phyloP scores from a whole-genome alignment of 2,329 filamentous ascomycete species.

The Aschersonia sp. region DNA sequence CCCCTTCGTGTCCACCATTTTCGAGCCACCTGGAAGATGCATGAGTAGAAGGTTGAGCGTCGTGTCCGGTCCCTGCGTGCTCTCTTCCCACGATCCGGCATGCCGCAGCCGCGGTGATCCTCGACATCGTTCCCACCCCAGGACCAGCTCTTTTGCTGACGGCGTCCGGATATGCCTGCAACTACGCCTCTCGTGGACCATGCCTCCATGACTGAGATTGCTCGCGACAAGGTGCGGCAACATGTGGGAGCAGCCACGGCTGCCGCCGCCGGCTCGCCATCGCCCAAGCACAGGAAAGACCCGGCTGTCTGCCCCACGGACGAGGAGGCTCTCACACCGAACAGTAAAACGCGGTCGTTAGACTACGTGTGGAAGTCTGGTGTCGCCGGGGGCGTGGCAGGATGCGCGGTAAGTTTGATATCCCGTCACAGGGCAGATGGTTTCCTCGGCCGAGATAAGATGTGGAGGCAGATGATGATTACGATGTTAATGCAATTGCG shows the following conservation, averaged over 20 bases:
- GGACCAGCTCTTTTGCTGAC: constrained; percentile 1
- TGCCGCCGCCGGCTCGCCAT: constrained; percentile 4
- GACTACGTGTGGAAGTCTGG: constrained; percentile 78
- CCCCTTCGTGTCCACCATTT: neutral
- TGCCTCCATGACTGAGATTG: constrained; percentile 42
- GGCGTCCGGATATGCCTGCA: constrained; percentile 33
- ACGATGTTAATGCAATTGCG: no score
- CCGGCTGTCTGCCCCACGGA: constrained; percentile 33
- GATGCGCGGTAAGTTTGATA: constrained; percentile 60
- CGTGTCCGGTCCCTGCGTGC: neutral
- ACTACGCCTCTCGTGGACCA: constrained; percentile 39
- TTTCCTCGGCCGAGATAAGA: neutral
- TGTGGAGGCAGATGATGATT: neutral
- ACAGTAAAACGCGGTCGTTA: constrained; percentile 46
- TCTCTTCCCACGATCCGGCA: neutral
- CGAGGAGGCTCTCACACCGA: constrained; percentile 28
- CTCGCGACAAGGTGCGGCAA: constrained; percentile 18
- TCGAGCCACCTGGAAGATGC: no score
- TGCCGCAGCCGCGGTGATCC: constrained; percentile 8
- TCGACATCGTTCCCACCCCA: constrained; percentile 4
- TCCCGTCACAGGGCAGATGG: neutral
- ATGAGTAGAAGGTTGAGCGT: no score
- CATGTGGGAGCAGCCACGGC: constrained; percentile 9
- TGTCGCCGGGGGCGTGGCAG: constrained; percentile 77
- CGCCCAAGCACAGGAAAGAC: constrained; percentile 12